Evolutionary conservation across 2,329 filamentous ascomycete species (phyloP).

Genomic region (Leptographium procerum): DNA sequence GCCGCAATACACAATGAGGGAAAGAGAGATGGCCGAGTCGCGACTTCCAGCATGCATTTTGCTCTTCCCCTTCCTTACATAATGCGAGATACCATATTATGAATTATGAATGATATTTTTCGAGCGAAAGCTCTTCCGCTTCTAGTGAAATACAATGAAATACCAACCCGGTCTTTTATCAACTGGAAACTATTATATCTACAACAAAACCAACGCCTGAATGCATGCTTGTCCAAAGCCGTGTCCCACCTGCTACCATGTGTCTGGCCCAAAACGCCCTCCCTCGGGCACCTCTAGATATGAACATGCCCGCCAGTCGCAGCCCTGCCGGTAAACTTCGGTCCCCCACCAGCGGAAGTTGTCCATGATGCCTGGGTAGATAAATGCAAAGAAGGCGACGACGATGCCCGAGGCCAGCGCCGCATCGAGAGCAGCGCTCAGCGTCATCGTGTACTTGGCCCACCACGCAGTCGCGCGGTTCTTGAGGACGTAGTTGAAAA

Average conservation of each 20-base stretch:
- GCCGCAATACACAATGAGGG: too few relatives aligned
- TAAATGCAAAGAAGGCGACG: slow-evolving; percentile 73
- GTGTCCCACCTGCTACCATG: slow-evolving; percentile 33
- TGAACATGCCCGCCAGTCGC: slow-evolving; percentile 73
- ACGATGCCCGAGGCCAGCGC: slow-evolving; percentile 74
- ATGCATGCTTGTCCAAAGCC: not conserved
- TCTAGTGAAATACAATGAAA: too few relatives aligned
- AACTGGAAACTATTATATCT: too few relatives aligned
- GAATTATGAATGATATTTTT: too few relatives aligned
- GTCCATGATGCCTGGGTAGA: slow-evolving; percentile 67
- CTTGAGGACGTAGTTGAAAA: slow-evolving; percentile 71
- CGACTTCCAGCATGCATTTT: too few relatives aligned
- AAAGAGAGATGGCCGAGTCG: not conserved
- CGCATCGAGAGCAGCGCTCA: slow-evolving; percentile 73
- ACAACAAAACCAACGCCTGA: not conserved
- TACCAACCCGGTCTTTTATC: too few relatives aligned
- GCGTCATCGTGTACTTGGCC: slow-evolving; percentile 84
- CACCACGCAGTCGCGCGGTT: slow-evolving; percentile 65
- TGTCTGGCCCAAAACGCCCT: slow-evolving; percentile 53
- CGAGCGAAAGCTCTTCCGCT: too few relatives aligned
- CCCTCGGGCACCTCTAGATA: slow-evolving; percentile 54
- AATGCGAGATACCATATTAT: too few relatives aligned
- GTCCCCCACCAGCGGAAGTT: slow-evolving; percentile 82
- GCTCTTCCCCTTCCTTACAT: too few relatives aligned
- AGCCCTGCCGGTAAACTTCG: slow-evolving; percentile 72